phyloP scores from a whole-genome alignment of 768 basidiomycete species.

The Sarcomyxa edulis region DNA sequence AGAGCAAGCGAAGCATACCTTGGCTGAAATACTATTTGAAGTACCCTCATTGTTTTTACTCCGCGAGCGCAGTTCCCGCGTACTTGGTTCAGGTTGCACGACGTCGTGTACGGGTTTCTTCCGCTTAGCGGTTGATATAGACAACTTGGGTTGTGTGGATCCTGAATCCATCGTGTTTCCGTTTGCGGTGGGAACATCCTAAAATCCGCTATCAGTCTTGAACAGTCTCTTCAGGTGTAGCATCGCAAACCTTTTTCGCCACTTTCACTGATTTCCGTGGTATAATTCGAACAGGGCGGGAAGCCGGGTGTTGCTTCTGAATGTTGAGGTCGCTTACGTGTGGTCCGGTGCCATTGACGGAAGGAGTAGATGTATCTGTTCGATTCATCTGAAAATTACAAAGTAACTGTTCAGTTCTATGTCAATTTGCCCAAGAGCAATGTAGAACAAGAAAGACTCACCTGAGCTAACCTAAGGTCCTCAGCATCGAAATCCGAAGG shows the following conservation, averaged over 20 bases:
- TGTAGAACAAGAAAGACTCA: conserved; percentile 16
- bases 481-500: conserved; percentile 31
- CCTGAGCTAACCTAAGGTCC: conserved; percentile 59
- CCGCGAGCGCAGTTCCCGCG: conserved; percentile 41
- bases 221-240: no score
- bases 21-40: conserved; percentile 32
- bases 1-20: conserved; percentile 19
- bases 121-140: conserved; percentile 31
- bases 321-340: conserved; percentile 2
- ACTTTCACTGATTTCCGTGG: not conserved
- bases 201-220: no score
- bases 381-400: conserved; percentile 14
- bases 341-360: not conserved
- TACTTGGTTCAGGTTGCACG: conserved; percentile 27
- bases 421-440: not conserved
- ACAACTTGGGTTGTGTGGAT: conserved; percentile 23
- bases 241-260: no score
- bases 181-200: not conserved
- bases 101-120: conserved; percentile 27
- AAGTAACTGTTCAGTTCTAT: conserved; percentile 17
- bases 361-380: not conserved
- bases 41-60: conserved; percentile 35
- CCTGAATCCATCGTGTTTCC: conserved; percentile 15
- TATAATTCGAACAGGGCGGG: not conserved
- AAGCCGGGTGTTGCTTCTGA: conserved; percentile 3